phyloP scores from a whole-genome alignment of 2,329 filamentous ascomycete species.

The Exophiala lecanii-corni region DNA sequence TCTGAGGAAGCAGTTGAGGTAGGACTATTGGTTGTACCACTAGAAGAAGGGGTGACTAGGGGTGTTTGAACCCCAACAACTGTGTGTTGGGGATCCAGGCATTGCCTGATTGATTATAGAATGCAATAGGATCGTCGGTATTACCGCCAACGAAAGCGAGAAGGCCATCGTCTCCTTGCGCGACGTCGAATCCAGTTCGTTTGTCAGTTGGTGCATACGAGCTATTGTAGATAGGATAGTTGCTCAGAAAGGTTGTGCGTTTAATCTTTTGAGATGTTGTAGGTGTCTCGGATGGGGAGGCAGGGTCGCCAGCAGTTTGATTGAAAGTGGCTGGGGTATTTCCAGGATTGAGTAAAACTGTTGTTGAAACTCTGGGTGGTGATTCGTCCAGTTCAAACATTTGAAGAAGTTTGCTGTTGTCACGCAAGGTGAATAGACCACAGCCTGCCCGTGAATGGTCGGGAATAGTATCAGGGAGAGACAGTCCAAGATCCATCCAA shows the following conservation, averaged over 20 bases:
- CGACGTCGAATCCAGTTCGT: constrained; percentile 67
- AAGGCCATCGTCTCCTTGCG: constrained; percentile 59
- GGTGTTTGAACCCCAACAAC: constrained; percentile 49
- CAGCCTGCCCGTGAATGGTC: constrained; percentile 58
- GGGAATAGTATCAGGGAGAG: constrained; percentile 56
- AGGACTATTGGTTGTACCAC: constrained; percentile 25
- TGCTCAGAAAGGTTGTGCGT: constrained; percentile 52
- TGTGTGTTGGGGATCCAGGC: constrained; percentile 69
- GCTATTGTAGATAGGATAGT: constrained; percentile 76
- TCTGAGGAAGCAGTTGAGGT: constrained; percentile 27
- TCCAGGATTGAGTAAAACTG: constrained; percentile 59
- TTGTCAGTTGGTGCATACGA: constrained; percentile 63
- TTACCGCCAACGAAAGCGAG: constrained; percentile 77
- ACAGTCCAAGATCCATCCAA: constrained; percentile 65
- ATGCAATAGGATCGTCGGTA: constrained; percentile 60
- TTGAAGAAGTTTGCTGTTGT: constrained; percentile 73
- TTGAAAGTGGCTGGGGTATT: constrained; percentile 50
- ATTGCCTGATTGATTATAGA: constrained; percentile 74
- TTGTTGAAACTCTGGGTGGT: constrained; percentile 70
- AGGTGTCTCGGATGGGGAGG: constrained; percentile 26
- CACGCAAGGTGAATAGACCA: constrained; percentile 63
- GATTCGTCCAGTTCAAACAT: constrained; percentile 69
- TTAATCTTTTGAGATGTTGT: constrained; percentile 38
- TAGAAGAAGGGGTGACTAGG: constrained; percentile 27
- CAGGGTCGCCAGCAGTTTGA: constrained; percentile 40